Evolutionary conservation across 495 filamentous ascomycete genomes (phyloP).

Genomic region (Penicillium argentinense): DNA sequence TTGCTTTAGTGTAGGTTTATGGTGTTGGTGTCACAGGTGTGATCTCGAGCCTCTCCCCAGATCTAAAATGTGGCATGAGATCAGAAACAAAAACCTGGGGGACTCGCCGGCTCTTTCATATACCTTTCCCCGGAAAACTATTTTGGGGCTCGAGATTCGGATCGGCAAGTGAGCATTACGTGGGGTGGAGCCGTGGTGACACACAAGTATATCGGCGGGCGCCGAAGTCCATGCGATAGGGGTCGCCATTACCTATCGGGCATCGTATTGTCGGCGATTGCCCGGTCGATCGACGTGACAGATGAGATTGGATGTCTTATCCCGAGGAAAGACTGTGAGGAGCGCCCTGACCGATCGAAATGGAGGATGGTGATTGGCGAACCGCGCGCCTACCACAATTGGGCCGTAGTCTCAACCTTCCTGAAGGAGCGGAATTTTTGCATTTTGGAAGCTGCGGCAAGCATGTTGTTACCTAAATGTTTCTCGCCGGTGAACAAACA

Average conservation of each 20-base stretch:
- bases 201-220: conserved; percentile 4
- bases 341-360: conserved; percentile 2
- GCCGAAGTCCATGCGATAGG: conserved; percentile 7
- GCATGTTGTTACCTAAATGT: conserved; percentile 5
- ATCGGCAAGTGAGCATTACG: conserved; percentile 4
- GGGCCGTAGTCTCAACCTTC: conserved; percentile 5
- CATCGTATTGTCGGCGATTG: not conserved
- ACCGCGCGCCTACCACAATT: not conserved
- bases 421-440: not conserved
- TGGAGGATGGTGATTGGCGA: not conserved
- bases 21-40: not conserved
- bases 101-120: not conserved
- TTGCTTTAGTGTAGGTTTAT: no score
- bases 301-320: not conserved
- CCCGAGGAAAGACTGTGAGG: not conserved
- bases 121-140: not conserved
- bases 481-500: not conserved
- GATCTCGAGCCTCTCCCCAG: not conserved
- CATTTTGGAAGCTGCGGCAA: not conserved
- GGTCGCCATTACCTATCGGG: not conserved
- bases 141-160: conserved; percentile 3
- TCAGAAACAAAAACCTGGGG: not conserved
- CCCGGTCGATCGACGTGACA: not conserved
- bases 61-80: not conserved
- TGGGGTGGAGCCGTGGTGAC: not conserved